Evolutionary conservation across 768 basidiomycete species (phyloP).

Genomic region (Boletus rufocinnamomeus): DNA sequence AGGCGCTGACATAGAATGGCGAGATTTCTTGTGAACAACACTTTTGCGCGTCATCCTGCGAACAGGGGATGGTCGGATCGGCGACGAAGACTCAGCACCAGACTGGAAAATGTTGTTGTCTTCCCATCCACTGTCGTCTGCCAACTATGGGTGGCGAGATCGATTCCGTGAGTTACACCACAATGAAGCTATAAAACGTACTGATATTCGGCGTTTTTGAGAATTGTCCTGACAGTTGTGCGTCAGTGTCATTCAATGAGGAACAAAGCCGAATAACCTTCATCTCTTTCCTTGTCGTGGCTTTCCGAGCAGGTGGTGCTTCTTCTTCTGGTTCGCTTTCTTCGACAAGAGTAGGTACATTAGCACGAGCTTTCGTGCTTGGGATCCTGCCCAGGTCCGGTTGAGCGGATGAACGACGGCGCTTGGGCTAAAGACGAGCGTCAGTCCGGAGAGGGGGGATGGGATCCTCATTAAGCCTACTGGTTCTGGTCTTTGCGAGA

Average conservation of each 20-base stretch:
- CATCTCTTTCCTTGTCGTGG: conserved; percentile 61
- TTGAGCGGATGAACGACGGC: conserved; percentile 78
- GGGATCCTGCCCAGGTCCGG: conserved; percentile 59
- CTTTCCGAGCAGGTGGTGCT: conserved; percentile 58
- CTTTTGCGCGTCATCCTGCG: conserved; percentile 46
- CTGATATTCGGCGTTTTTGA: conserved; percentile 59
- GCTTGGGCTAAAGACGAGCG: conserved; percentile 57
- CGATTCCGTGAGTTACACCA: conserved; percentile 7
- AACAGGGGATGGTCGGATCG: conserved; percentile 60
- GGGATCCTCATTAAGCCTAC: conserved; percentile 40
- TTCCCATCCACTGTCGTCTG: conserved; percentile 84
- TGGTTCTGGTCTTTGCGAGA: conserved; percentile 51
- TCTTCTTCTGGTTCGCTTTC: conserved; percentile 79
- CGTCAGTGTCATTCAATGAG: neutral
- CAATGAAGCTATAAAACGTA: conserved; percentile 34
- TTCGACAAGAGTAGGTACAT: conserved; percentile 54
- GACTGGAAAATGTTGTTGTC: conserved; percentile 91
- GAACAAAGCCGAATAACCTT: conserved; percentile 11
- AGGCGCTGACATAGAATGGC: conserved; percentile 74
- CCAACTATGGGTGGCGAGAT: conserved; percentile 26
- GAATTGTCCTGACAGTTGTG: conserved; percentile 47
- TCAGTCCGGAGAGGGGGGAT: conserved; percentile 14
- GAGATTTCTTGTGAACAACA: conserved; percentile 48
- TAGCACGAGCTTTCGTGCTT: conserved; percentile 36
- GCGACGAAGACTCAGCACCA: conserved; percentile 86